Evolutionary conservation across 352 stramenopile genomes (phyloP), one percentile per base, ranked within the genome.

Genomic region (Globisporangium barbulae): DNA sequence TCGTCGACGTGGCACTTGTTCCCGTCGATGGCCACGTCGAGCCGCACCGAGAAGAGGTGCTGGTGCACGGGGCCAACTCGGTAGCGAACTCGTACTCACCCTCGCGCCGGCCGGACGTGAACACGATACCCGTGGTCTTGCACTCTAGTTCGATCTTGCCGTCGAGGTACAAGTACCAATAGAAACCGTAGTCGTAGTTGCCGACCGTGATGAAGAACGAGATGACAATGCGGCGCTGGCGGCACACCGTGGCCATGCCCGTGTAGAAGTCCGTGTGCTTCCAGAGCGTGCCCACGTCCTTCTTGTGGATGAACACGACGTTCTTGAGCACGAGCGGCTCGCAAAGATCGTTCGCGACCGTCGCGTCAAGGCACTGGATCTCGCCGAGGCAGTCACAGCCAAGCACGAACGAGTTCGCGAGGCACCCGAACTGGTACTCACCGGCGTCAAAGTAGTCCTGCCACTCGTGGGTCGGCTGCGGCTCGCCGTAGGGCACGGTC

Each of bases 371-470:
- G 70, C 94, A 95, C 63, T 92, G 75, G 63, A 94, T 95, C 63
- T 90, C 71, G 7, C 87, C 87, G 12, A 93, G 71, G 66, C 88
- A 94, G 70, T 96, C 87, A 22, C 88, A 95, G 39, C 88, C 88
- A 19, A 96, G 71, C 57, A 88, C 78, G 10, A 94, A 72, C 47
- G 79, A 90, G 63, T 92, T 94, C 19, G 85, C 75, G 48, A 89
- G 89, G 35, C 78, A 86, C 3, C 85, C 85, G 37, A 91, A 81
- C 56, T 88, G 81, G 62, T 91, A 93, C 63, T 95, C 85, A 41
- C 84, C 81, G 1, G 90, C 88, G 62, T 96, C 88, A 57, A 96
- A 95, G 62, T 89, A 90, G 71, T 90, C 93, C 57, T 95, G 91
- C 61, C 85, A 83, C 50, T 82, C 73, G 64, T 85, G 86, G 2